Evolutionary conservation across 441 rosid species (phyloP), one percentile per base, ranked within the genome.

Genomic region (Brassica balearica): DNA sequence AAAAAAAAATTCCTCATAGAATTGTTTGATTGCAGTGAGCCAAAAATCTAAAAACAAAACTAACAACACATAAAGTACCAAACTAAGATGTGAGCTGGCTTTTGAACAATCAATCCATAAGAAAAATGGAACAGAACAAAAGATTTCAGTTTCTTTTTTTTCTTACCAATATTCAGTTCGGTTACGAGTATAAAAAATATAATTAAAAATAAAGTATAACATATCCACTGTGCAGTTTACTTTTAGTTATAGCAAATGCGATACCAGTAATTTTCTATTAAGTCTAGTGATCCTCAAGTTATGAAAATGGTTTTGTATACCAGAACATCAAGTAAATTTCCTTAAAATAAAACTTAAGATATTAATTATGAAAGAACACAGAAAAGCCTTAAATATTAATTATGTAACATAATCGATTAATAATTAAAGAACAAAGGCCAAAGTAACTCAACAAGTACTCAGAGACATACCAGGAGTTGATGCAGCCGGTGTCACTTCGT

Each of bases 381-480:
- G 2, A 9, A 41, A 58, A 4, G 2, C 23, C 36, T 29, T 32
- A 1, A 9, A 19, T 68, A 2, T 22, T 43, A 22, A 12, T 36
- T 66, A 38, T 5, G 25, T 3, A 65, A 34, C 7, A 65, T 17
- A 27, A 27, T 5, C 12, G 22, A 19, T 9, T 41, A 25, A 3
- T 66, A 27, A 46, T 10, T 0, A 19, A 17, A 14, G 15, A n/a
- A 10, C 8, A 66, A 6, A 34, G 5, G 12, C 11, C 8, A 77
- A 71, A 15, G 8, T 15, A 58, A 22, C 0, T 48, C 4, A 73
- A 68, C 14, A 74, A 67, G 2, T 79, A 69, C 78, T 69, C 7
- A 66, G 78, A 61, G 78, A 36, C 34, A 23, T 0, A 55, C 19
- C 48, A 25, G 76, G 76, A 65, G 59, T 67, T 5, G 81, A 69